Evolutionary conservation across 176 grass and related monocot genomes (phyloP), one percentile per base, ranked within the genome.

Genomic region (Avena atlantica): DNA sequence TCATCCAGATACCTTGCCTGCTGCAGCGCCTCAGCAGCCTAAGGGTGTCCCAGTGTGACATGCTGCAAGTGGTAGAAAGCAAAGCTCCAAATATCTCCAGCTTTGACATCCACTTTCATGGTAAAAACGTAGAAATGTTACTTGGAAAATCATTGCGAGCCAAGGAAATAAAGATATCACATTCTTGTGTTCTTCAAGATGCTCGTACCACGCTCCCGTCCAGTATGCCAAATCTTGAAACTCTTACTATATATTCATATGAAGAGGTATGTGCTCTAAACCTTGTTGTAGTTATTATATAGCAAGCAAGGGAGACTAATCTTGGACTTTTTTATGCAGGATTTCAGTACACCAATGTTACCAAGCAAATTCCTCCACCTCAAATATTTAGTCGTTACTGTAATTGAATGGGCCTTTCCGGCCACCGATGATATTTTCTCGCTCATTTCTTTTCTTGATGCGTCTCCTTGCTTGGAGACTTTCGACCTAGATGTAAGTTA

Each of bases 381-480:
- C 40, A 73, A 48, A 73, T 23, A 73, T 73, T 73, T 48, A 47
- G 5, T 6, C 7, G 23, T 73, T 73, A 73, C 42, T 8, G n/a
- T 15, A 15, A 1, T 0, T n/a, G 12, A 47, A 14, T 48, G 19
- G 0, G 2, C 5, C 12, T 47, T 47, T 72, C 10, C 10, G 0
- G 4, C 5, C 3, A 9, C 40, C 70, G 49, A 48, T 15, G 70
- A 74, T 49, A 6, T 74, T 74, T 48, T 74, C 70, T 25, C 21
- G n/a, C 45, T 49, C 6, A n/a, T 74, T 48, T 74, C 70, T 49
- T 74, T 74, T 23, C 70, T 74, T 48, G 70, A 74, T 0, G 70
- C 44, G 1, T 74, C 44, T 25, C 70, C 70, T 74, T 74, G 70
- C 70, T 74, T 74, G n/a, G 44, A 74, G 70, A 74, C 70, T 23